phyloP scores from a whole-genome alignment of 345 rosid genomes.

The Citrus australasica region DNA sequence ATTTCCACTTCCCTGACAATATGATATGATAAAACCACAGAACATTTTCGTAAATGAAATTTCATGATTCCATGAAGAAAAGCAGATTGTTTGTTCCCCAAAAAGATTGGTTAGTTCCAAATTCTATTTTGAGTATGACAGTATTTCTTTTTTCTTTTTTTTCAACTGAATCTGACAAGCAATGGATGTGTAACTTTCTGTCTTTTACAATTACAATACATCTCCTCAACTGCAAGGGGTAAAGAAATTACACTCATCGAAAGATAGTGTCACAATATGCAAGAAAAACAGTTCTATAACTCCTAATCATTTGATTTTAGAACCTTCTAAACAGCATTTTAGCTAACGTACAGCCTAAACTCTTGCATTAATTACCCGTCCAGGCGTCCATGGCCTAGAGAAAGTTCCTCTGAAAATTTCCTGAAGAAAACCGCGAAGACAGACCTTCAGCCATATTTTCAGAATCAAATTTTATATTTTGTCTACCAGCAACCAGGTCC shows the following conservation, averaged over 20 bases:
- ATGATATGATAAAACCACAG: not conserved
- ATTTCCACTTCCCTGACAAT: not conserved
- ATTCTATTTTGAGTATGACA: no score
- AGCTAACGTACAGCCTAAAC: not conserved
- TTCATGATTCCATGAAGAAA: no score
- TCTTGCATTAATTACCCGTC: not conserved
- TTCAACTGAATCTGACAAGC: not conserved
- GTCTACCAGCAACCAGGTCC: slow-evolving; percentile 76
- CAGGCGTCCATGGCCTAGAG: slow-evolving; percentile 30
- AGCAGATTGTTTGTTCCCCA: no score
- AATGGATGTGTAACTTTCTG: not conserved
- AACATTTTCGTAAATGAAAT: not conserved
- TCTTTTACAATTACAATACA: not conserved
- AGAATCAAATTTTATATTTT: slow-evolving; percentile 57
- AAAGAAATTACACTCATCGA: not conserved
- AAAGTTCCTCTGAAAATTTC: slow-evolving; percentile 73
- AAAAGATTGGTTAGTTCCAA: no score
- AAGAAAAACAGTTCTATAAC: not conserved
- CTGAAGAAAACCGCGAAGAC: slow-evolving; percentile 80
- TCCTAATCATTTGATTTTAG: not conserved
- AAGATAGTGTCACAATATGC: not conserved
- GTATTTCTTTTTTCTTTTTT: no score
- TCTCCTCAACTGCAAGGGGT: not conserved
- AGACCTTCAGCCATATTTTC: slow-evolving; percentile 71
- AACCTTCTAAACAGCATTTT: not conserved